phyloP scores from a whole-genome alignment of 306 rosid genomes.

The Sphenostylis stenocarpa region DNA sequence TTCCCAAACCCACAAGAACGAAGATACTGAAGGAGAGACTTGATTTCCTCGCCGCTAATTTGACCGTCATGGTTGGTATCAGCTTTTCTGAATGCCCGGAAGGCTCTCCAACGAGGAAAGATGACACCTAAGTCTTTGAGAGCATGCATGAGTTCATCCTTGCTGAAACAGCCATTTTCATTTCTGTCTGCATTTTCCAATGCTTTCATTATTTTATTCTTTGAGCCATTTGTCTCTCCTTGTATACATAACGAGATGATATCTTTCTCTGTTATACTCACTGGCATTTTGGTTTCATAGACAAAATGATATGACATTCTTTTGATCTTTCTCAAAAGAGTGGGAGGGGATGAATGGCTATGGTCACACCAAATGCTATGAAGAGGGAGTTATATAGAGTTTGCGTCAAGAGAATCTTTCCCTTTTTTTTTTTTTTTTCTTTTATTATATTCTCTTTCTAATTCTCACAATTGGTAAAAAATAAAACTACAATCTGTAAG shows the following conservation, averaged over 20 bases:
- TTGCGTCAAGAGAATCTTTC: too few species aligned
- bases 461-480: too few species aligned
- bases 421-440: too few species aligned
- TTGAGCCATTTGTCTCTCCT: too few species aligned
- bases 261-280: not conserved
- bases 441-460: too few species aligned
- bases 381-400: too few species aligned
- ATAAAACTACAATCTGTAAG: too few species aligned
- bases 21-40: not conserved
- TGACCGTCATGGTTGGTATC: conserved; percentile 11
- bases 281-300: too few species aligned
- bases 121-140: conserved; percentile 13
- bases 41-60: not conserved
- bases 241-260: not conserved
- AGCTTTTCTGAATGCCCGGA: not conserved
- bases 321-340: too few species aligned
- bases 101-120: not conserved
- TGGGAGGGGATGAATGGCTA: too few species aligned
- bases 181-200: not conserved
- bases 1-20: not conserved
- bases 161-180: not conserved
- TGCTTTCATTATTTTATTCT: conserved; percentile 3
- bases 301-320: too few species aligned
- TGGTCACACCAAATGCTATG: too few species aligned
- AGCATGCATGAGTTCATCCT: conserved; percentile 22